Base-by-base conservation (phyloP, 176 grass and related monocot genomes). In the Bolboschoenus planiculmis region DNA sequence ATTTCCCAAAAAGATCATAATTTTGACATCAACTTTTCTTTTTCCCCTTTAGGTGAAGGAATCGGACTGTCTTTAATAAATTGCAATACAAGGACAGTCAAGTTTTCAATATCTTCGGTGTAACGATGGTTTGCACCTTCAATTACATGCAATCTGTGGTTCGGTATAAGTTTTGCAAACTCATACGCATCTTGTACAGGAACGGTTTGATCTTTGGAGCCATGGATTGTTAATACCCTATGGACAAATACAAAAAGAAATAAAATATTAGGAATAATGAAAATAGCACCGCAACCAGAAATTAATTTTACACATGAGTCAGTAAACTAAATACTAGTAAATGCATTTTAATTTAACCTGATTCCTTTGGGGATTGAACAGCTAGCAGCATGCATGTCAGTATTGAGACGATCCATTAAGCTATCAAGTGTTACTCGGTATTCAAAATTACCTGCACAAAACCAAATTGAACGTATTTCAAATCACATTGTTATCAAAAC, bases 171-270 rank as follows among this genome's bases (percentile, higher is more conserved):
- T 33, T 88, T 88, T 0, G 95, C 95, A 84, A 97, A 97, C 78
- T 85, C 83, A 34, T 74, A 56, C 4, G 95, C 92, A 26, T 95
- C 90, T 77, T 88, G 60, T 2, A 57, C 84, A 1, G 92, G 95
- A 40, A 95, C 86, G 4, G 81, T 93, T 84, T 91, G 88, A 57
- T 98, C 95, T 87, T 87, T 80, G 14, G 84, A 88, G 10, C 95
- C 95, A 40, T 98, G 92, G 80, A 98, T 78, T 31, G 89, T 93
- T 56, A 98, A 90, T 6, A 95, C 87, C 85, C 90, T 95, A 87
- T 47, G 66, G 20, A 67, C 48, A 87, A 8, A 39, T 27, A 84
- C 40, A 75, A 35, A 84, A 84, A 31, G 7, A 31, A 50, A 18
- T 29, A 30, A 26, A 63, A 73, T 21, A 51, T 73, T 56, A 71